Evolutionary conservation across 345 rosid species (phyloP), one percentile per base, ranked within the genome.

Genomic region (Bruguiera parviflora): DNA sequence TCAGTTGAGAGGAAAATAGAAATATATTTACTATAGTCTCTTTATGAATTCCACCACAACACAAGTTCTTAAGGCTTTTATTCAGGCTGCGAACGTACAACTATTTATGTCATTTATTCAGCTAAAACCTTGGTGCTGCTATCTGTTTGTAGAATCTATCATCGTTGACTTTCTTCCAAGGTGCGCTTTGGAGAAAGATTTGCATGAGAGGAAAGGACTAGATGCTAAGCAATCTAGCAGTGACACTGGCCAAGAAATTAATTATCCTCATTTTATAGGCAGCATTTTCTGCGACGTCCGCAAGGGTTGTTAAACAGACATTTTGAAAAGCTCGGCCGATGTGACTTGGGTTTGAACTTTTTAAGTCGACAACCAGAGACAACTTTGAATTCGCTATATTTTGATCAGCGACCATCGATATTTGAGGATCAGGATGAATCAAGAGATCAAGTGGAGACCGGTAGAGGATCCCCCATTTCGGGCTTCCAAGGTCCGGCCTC

Each of bases 281-380:
- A 84, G 74, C 99, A 96, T 82, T 92, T 86, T 89, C 89, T 96
- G 85, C 92, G 88, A 77, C 89, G 94, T 79, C 87, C 88, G 53
- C 97, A 80, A 80, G 98, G 98, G 73, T 76, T 89, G 68, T 74
- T 96, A 71, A 86, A 81, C 84, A 90, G 83, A 66, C 98, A 96
- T 84, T 89, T 90, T 19, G 98, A 96, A 72, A 96, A 96, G 84
- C 94, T 92, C 32, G 86, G 92, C 73, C 98, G 90, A 61, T 96
- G 99, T 75, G 97, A 92, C 74, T 77, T 82, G 87, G 91, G 96
- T 11, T 81, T 96, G 74, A 86, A 83, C 79, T 87, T 84, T 68
- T 76, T 96, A 75, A 92, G 99, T 82, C 84, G 43, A 71, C 94
- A 90, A 80, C 92, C 92, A 1, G 95, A 88, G 79, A 81, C 85